Conservation (phyloP, 2,329 filamentous ascomycete species). For the Fusarium luffae region DNA sequence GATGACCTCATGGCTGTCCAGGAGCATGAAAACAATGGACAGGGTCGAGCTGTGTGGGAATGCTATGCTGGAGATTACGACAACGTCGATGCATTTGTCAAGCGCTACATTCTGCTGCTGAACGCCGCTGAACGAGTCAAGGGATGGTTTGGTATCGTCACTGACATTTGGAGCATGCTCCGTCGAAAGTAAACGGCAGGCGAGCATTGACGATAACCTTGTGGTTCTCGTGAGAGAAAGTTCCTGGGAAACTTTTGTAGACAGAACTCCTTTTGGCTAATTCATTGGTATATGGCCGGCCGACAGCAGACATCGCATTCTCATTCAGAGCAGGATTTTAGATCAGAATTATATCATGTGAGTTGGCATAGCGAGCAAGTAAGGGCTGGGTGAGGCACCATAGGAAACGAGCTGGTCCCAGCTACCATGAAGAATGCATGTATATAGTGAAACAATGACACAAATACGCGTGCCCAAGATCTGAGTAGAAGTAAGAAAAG, state of each 20-base stretch:
- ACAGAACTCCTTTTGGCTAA: neutral
- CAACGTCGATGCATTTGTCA: slow-evolving; percentile 65
- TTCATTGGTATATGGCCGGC: neutral
- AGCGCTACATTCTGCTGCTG: slow-evolving; percentile 64
- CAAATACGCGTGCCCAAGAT: neutral
- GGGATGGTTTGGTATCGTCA: slow-evolving; percentile 65
- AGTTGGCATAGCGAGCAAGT: neutral
- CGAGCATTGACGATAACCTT: neutral
- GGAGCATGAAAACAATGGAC: slow-evolving; percentile 52
- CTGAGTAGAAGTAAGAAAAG: too few species aligned
- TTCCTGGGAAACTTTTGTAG: neutral
- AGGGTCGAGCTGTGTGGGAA: slow-evolving; percentile 67
- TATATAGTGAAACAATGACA: neutral
- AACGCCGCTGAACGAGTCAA: slow-evolving; percentile 61
- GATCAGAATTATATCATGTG: neutral
- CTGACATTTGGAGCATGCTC: slow-evolving; percentile 43
- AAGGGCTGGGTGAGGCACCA: neutral
- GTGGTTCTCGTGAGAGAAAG: neutral
- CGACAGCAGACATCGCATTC: neutral
- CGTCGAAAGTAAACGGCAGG: slow-evolving; percentile 34
- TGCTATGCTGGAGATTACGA: slow-evolving; percentile 69
- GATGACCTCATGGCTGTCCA: slow-evolving; percentile 41
- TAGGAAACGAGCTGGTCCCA: neutral
- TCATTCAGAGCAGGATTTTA: neutral
- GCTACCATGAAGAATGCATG: neutral